These are phyloP conservation scores for Heritiera fomes DNA, from an alignment of 345 rosid genomes.

Conservation along the genomic window DNA sequence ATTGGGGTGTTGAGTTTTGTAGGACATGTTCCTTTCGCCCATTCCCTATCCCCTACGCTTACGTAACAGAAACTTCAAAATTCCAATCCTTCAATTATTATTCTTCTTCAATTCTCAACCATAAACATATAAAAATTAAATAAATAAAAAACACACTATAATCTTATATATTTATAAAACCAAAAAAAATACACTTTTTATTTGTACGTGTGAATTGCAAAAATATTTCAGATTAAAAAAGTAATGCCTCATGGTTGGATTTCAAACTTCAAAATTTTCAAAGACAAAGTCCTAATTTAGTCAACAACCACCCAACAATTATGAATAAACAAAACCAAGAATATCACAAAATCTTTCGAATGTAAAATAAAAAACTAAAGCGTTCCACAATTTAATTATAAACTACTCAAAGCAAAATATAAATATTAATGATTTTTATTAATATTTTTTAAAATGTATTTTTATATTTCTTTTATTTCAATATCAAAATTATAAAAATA, in stretches of 20 bases:
- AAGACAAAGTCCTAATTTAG: background rate
- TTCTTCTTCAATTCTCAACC: background rate
- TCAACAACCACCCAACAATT: background rate
- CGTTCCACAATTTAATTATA: too few species aligned
- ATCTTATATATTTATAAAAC: background rate
- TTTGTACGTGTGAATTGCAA: background rate
- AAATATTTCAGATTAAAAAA: too few species aligned
- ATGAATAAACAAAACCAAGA: background rate
- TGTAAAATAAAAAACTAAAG: too few species aligned
- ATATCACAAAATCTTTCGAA: background rate
- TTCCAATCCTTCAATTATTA: background rate
- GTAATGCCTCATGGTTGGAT: too few species aligned
- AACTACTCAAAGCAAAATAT: too few species aligned
- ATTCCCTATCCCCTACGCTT: background rate
- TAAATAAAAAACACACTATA: slow-evolving; percentile 23
- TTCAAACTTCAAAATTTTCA: background rate
- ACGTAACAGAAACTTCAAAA: background rate
- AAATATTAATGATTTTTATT: too few species aligned
- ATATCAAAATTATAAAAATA: background rate
- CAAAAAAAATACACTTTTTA: background rate
- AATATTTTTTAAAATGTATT: background rate
- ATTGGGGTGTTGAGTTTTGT: background rate
- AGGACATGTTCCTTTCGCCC: slow-evolving; percentile 4
- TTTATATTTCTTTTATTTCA: too few species aligned
- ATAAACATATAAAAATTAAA: background rate